Evolutionary conservation across 2,329 filamentous ascomycete species (phyloP), one percentile per base, ranked within the genome.

Genomic region (Ophiostoma angusticollis): DNA sequence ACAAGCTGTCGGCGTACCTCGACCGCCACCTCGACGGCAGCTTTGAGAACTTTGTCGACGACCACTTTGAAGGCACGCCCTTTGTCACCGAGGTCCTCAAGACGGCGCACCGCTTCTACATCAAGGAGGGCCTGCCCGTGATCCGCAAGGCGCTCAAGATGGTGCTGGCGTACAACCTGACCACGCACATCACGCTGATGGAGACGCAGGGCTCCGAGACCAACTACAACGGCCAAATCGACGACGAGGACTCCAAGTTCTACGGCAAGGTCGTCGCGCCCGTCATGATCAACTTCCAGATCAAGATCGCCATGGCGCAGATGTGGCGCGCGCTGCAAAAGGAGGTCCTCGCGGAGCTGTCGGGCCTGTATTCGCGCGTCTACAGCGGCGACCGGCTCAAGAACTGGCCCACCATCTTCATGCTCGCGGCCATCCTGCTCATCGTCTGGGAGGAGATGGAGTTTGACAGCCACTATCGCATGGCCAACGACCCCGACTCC

Each of bases 231-330:
- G 89, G 87, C 47, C 80, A 84, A 64, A 89, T 96, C 47, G 78
- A 89, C 37, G 83, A 91, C 53, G 76, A 84, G 52, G 74, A 80
- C 39, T 93, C 85, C 49, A 91, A 84, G 58, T 95, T 81, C 68
- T 80, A 74, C 52, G 87, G 87, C 54, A 89, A 89, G 67, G 87
- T 81, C 25, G 78, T 94, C 46, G 89, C 89, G 13, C 89, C 89
- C 11, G 87, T 95, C 56, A 93, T 96, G 87, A 93, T 96, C 74
- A 96, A 95, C 69, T 95, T 95, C 74, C 85, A 95, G 66, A 86
- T 96, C 68, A 96, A 96, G 73, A 91, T 84, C 54, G 87, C 87
- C 39, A 79, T 96, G 64, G 89, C 87, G 49, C 86, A 93, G 54
- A 93, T 95, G 84, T 96, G 89, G 89, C 86, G 89, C 48, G 87